Percentiles rank a stretch among this genome's conserved stretches.
phyloP scores from a whole-genome alignment of 78 protist species.

The Dictyostelium purpureum region DNA sequence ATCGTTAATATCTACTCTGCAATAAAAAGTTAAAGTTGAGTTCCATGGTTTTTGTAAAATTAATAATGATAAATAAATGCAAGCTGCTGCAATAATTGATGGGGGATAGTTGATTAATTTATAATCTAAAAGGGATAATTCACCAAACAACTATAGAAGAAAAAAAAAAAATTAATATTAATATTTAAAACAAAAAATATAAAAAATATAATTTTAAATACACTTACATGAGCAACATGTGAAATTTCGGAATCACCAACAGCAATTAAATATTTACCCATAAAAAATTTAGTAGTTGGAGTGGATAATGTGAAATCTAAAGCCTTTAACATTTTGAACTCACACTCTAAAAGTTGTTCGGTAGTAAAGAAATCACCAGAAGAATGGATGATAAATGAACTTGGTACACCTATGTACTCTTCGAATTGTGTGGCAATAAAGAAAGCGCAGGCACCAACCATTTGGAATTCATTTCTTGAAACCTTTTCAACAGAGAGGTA shows the following conservation, averaged over 20 bases:
- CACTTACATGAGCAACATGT: constrained; percentile 20
- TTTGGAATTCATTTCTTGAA: constrained; percentile 87
- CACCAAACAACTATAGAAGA: constrained; percentile 35
- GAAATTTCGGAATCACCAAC: constrained; percentile 21
- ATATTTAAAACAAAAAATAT: neutral
- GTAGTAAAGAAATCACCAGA: constrained; percentile 82
- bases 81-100: constrained; percentile 67
- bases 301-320: constrained; percentile 21
- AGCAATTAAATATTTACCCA: constrained; percentile 39
- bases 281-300: constrained; percentile 67
- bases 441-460: constrained; percentile 87
- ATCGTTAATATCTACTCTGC: constrained; percentile 25
- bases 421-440: constrained; percentile 85
- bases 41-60: constrained; percentile 41
- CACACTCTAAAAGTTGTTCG: constrained; percentile 59
- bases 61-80: constrained; percentile 46
- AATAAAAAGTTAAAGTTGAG: constrained; percentile 36
- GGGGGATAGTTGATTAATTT: constrained; percentile 23
- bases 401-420: constrained; percentile 82
- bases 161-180: neutral
- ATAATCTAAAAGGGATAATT: constrained; percentile 53
- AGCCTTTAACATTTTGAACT: constrained; percentile 36
- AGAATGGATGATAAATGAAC: constrained; percentile 77
- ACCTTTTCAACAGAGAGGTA: constrained; percentile 82
- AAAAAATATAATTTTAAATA: neutral